Evolutionary conservation across 192 early-diverging fungal species (phyloP), one percentile per base, ranked within the genome.

Genomic region (Gamsiella multidivaricata): DNA sequence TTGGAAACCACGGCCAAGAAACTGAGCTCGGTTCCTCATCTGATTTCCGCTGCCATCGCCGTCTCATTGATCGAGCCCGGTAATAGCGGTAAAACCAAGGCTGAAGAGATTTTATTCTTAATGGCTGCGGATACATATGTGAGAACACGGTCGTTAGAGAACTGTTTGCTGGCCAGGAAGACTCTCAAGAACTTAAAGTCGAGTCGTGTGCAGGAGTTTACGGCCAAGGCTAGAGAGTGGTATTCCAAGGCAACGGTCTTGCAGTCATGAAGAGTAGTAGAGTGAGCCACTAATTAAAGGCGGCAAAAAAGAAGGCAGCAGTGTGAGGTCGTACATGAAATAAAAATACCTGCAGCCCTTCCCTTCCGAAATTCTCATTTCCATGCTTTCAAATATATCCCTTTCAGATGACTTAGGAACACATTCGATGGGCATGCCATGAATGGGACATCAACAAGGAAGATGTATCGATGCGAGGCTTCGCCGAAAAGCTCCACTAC

Each of bases 31-130:
- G 74, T 78, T 12, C 58, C 65, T 23, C 54, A 64, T 43, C 17
- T 78, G 41, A 57, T 78, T 15, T 67, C 74, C 4, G 74, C 61
- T 2, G 74, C 74, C 12, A 78, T 78, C 41, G 59, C 65, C 9
- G 36, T 43, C 17, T 69, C 59, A 26, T 50, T 78, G 65, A 64
- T 62, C 39, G 60, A 69, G 7, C 52, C 64, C 18, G 46, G 22
- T 12, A 45, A 34, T 17, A 54, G 14, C 15, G 55, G 12, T 8
- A 70, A 61, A 52, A 29, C 69, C 8, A 62, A 78, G 34, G 74
- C 74, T 3, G 65, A 69, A 39, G 46, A 39, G 3, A 46, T 69
- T n/a, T 33, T 78, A 39, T 69, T 78, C 46, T 45, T 61, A 54
- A 60, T 78, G 31, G 54, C 33, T 1, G 31, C 33, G n/a, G 55